Evolutionary conservation across 208 protist genomes (phyloP).

Genomic region (Trypanosoma caninum): DNA sequence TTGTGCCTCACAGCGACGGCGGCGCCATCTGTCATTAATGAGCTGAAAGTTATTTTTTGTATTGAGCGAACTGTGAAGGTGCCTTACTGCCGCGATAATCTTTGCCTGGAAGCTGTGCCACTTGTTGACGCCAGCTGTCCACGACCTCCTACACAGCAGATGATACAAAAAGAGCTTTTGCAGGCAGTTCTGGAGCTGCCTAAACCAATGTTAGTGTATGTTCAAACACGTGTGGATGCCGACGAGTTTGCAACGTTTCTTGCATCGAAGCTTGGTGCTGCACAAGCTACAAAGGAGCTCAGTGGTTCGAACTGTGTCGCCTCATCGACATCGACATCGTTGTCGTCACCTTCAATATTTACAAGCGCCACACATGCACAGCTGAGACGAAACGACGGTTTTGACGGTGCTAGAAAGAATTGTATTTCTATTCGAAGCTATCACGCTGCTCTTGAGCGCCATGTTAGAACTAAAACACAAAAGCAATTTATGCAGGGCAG

Average conservation of each 20-base stretch:
- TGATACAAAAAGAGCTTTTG: slow-evolving; percentile 55
- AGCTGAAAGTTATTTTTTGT: slow-evolving; percentile 67
- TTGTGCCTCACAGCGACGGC: slow-evolving; percentile 89
- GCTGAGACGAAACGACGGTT: not conserved
- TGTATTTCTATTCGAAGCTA: slow-evolving; percentile 63
- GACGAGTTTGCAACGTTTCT: slow-evolving; percentile 68
- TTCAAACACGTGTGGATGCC: slow-evolving; percentile 72
- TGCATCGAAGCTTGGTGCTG: slow-evolving; percentile 29
- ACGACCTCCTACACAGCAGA: slow-evolving; percentile 32
- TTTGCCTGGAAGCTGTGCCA: slow-evolving; percentile 46
- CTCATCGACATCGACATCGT: too few species aligned
- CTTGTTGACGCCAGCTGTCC: slow-evolving; percentile 5
- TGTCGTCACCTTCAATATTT: slow-evolving; percentile 27
- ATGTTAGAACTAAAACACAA: slow-evolving; percentile 62
- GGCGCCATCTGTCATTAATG: slow-evolving; percentile 58
- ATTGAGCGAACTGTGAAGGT: slow-evolving; percentile 52
- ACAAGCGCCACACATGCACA: slow-evolving; percentile 29
- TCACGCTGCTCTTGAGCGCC: slow-evolving; percentile 62
- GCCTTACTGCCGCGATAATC: slow-evolving; percentile 49
- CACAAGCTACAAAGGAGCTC: not conserved
- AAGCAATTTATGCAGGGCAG: slow-evolving; percentile 79
- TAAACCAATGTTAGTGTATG: slow-evolving; percentile 88
- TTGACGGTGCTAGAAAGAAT: not conserved
- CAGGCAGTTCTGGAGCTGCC: slow-evolving; percentile 61
- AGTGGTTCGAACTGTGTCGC: slow-evolving; percentile 1